Evolutionary conservation across 345 rosid genomes (phyloP), one percentile per base, ranked within the genome.

Genomic region (Eutrema yunnanense): DNA sequence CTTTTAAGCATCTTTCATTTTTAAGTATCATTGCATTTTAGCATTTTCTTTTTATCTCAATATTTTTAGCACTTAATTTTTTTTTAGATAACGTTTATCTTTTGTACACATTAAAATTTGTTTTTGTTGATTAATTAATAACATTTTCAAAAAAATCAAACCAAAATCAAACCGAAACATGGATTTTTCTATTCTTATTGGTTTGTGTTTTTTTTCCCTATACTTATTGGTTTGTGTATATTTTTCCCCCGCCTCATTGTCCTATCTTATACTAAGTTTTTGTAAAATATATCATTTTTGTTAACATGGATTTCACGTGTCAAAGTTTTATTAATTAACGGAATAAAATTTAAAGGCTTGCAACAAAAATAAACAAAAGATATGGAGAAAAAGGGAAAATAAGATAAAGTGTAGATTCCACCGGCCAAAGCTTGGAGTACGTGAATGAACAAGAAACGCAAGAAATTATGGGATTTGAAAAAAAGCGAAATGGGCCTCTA

Each of bases 401-500:
- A 73, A 14, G 32, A 29, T 16, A 50, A 37, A 26, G 54, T 58
- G 5, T 4, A 58, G 53, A 58, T 57, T 57, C 72, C 78, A 66
- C 78, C 61, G 72, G 72, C 59, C 38, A 48, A 57, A 58, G 67
- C 48, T 12, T 49, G 30, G 54, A 73, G 72, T 57, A 33, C 32
- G 67, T 64, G 50, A 62, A 61, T 50, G 52, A 61, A 61, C 43
- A 60, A 19, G n/a, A 48, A 8, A 70, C 29, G 44, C 27, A 11
- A 61, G 5, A 41, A 62, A 33, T 64, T 46, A 73, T 64, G 43
- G 65, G 64, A 64, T 46, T 37, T 53, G 26, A 19, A 36, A 64
- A 64, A 36, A 72, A 63, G 65, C 65, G 41, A 64, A 47, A 73
- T 64, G 58, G 71, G 71, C 48, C 69, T 62, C 54, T 43, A 10